These are phyloP conservation scores for Pseudocercospora crystallina DNA, from an alignment of 2,329 filamentous ascomycete species.

Conservation along the genomic window DNA sequence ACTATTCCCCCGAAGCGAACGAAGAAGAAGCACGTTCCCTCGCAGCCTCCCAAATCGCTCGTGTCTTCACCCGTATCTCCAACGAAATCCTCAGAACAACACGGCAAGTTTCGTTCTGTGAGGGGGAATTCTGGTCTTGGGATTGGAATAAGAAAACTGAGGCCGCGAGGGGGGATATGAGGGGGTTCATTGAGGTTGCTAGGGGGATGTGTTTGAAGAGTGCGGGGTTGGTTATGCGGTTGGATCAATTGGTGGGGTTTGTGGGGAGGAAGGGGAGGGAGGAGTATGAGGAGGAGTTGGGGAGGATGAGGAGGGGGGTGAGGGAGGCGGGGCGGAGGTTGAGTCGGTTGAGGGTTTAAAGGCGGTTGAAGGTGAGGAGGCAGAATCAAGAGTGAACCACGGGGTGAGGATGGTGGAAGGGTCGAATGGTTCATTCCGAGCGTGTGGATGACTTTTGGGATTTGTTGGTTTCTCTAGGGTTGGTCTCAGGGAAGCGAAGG, in stretches of 20 bases:
- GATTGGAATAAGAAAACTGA: slow-evolving; percentile 23
- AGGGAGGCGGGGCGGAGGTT: background rate
- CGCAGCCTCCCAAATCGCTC: slow-evolving; percentile 9
- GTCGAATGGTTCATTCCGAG: no score
- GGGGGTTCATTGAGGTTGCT: slow-evolving; percentile 13
- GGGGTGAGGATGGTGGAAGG: no score
- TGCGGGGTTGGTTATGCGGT: slow-evolving; percentile 9
- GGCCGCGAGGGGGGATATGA: slow-evolving; percentile 21
- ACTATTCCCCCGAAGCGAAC: slow-evolving; percentile 5
- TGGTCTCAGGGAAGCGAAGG: no score
- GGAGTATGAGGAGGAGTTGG: slow-evolving; percentile 12
- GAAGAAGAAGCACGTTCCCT: slow-evolving; percentile 9
- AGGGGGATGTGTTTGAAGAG: slow-evolving; percentile 10
- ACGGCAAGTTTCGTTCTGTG: slow-evolving; percentile 17
- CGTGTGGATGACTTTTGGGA: no score
- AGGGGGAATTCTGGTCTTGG: slow-evolving; percentile 23
- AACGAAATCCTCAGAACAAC: slow-evolving; percentile 16
- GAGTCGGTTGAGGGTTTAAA: no score
- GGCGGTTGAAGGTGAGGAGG: no score
- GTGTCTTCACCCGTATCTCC: slow-evolving; percentile 16
- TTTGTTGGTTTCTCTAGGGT: no score
- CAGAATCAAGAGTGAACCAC: no score
- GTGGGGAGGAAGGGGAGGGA: slow-evolving; percentile 7
- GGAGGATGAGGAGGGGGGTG: slow-evolving; percentile 6
- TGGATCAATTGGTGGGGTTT: slow-evolving; percentile 20